Conservation (phyloP, 768 basidiomycete species). For the Crassisporium funariophilum region DNA sequence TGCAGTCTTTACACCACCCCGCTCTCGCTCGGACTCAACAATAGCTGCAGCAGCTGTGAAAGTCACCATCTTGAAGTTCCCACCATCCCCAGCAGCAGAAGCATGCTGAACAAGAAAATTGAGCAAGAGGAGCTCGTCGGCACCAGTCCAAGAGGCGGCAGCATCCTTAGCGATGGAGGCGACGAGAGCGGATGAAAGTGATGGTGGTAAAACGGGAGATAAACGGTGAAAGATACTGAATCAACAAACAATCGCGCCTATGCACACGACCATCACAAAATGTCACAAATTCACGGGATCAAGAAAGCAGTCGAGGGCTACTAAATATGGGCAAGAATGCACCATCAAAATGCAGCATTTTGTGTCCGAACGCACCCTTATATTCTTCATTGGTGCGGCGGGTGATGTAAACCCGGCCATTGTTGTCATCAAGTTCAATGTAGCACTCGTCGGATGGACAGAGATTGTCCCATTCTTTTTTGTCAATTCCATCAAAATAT, state of each 20-base stretch:
- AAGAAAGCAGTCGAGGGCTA: conserved; percentile 3
- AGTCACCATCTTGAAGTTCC: conserved; percentile 22
- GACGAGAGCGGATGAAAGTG: not conserved
- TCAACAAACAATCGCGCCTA: conserved; percentile 5
- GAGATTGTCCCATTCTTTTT: no score
- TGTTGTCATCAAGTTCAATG: no score
- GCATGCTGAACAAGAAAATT: conserved; percentile 10
- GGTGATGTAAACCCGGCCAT: no score
- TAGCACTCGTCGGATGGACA: no score
- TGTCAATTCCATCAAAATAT: no score
- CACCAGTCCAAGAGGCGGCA: conserved; percentile 11
- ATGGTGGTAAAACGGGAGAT: not conserved
- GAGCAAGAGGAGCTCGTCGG: conserved; percentile 14
- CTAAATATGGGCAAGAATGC: conserved; percentile 2
- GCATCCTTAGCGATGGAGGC: not conserved
- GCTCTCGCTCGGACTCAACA: not conserved
- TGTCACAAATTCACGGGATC: conserved; percentile 7
- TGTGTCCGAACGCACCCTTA: conserved; percentile 1
- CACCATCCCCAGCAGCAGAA: conserved; percentile 21
- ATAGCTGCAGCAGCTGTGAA: conserved; percentile 11
- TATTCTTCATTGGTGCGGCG: no score
- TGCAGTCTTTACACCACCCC: not conserved
- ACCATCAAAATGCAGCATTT: not conserved
- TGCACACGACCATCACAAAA: conserved; percentile 2
- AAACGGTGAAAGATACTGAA: not conserved